Conservation (phyloP, 805 yeast species). For the Yarrowia sp. region DNA sequence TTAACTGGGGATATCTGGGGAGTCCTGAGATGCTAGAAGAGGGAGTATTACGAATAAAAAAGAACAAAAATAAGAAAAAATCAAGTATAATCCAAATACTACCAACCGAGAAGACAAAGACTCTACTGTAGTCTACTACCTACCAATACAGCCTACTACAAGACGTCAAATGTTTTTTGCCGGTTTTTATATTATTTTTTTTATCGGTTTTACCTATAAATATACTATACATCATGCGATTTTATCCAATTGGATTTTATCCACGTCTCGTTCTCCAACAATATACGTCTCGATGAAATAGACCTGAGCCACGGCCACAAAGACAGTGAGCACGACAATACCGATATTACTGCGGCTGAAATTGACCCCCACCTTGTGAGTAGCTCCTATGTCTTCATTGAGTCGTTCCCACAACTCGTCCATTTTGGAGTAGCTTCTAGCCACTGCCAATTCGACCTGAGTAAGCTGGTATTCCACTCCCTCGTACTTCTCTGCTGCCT, state of each 20-base stretch:
- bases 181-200: too few relatives aligned
- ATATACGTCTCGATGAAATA: neutral
- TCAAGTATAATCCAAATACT: too few relatives aligned
- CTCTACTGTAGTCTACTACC: too few relatives aligned
- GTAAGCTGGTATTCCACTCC: neutral
- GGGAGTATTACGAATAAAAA: too few relatives aligned
- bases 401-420: neutral
- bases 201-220: neutral
- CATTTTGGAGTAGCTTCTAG: neutral
- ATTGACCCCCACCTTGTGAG: neutral
- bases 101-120: too few relatives aligned
- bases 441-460: neutral
- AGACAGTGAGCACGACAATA: neutral
- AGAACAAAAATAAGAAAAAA: too few relatives aligned
- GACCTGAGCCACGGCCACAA: neutral
- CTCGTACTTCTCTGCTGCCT: neutral
- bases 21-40: too few relatives aligned
- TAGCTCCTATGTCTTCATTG: neutral
- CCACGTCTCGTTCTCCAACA: neutral
- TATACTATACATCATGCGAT: constrained; percentile 16
- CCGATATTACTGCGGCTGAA: neutral
- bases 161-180: too few relatives aligned
- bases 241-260: too few relatives aligned
- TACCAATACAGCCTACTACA: too few relatives aligned
- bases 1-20: too few relatives aligned